phyloP scores from a whole-genome alignment of 257 asterid species.

The Primulina tabacum region DNA sequence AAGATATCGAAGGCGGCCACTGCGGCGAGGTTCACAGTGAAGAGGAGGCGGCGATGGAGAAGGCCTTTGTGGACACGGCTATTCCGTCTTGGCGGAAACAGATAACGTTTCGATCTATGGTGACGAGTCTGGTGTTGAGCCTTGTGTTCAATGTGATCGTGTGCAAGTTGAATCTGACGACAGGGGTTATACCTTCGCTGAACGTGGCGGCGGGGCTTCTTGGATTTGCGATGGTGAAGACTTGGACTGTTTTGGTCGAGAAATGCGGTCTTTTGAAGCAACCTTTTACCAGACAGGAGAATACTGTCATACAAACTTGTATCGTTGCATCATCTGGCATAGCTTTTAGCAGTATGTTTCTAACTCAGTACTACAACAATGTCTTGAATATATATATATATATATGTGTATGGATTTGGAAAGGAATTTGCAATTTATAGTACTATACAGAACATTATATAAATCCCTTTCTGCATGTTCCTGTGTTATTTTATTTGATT shows the following conservation, averaged over 20 bases:
- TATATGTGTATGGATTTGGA: too few relatives aligned
- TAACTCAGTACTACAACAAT: too few relatives aligned
- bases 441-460: too few relatives aligned
- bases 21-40: neutral
- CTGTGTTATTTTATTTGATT: too few relatives aligned
- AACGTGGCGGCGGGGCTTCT: slow-evolving; percentile 76
- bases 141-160: slow-evolving; percentile 60
- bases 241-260: slow-evolving; percentile 31
- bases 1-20: neutral
- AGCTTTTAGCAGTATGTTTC: slow-evolving; percentile 65
- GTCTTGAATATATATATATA: too few relatives aligned
- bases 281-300: slow-evolving; percentile 75
- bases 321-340: slow-evolving; percentile 73
- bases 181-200: slow-evolving; percentile 69
- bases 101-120: slow-evolving; percentile 44
- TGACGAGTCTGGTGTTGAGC: slow-evolving; percentile 43
- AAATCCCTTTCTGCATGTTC: too few relatives aligned
- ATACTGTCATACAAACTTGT: slow-evolving; percentile 69
- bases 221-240: slow-evolving; percentile 53
- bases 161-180: slow-evolving; percentile 63
- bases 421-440: too few relatives aligned
- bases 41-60: slow-evolving; percentile 29
- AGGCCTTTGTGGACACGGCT: slow-evolving; percentile 30
- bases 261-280: slow-evolving; percentile 50
- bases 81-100: slow-evolving; percentile 59